Conservation (phyloP, 2,329 filamentous ascomycete genomes). For the Colletotrichum lindemuthianum region DNA sequence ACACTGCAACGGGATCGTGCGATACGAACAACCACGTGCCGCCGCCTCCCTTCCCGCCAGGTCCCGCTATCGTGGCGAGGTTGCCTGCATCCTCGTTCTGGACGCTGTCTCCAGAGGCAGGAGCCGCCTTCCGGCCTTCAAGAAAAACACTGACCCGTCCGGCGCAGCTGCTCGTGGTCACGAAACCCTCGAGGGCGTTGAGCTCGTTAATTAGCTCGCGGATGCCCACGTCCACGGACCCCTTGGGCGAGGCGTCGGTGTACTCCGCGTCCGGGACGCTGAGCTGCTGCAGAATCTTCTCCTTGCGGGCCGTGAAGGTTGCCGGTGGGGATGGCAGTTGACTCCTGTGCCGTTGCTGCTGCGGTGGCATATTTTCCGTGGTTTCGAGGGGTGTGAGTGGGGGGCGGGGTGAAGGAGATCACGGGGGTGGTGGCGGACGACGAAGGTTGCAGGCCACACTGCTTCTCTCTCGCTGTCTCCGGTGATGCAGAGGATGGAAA, state of each 20-base stretch:
- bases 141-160: constrained; percentile 89
- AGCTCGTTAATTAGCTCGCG: constrained; percentile 80
- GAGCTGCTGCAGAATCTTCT: constrained; percentile 77
- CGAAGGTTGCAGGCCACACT: background rate
- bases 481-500: background rate
- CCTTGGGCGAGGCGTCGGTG: constrained; percentile 88
- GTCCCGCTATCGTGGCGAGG: constrained; percentile 59
- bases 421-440: background rate
- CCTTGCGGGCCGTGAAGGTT: constrained; percentile 71
- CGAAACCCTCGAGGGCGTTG: constrained; percentile 78
- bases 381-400: background rate
- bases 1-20: constrained; percentile 72
- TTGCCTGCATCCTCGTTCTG: constrained; percentile 32
- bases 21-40: constrained; percentile 90
- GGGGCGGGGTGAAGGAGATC: background rate
- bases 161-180: constrained; percentile 94
- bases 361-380: constrained; percentile 20
- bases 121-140: constrained; percentile 71
- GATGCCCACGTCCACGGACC: constrained; percentile 83
- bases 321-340: constrained; percentile 44
- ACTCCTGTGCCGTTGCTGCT: background rate
- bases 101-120: background rate
- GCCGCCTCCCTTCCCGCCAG: constrained; percentile 86
- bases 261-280: constrained; percentile 76
- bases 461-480: background rate